phyloP scores from a whole-genome alignment of 1,284 basidiomycete species.

The Trichosporon sp. region DNA sequence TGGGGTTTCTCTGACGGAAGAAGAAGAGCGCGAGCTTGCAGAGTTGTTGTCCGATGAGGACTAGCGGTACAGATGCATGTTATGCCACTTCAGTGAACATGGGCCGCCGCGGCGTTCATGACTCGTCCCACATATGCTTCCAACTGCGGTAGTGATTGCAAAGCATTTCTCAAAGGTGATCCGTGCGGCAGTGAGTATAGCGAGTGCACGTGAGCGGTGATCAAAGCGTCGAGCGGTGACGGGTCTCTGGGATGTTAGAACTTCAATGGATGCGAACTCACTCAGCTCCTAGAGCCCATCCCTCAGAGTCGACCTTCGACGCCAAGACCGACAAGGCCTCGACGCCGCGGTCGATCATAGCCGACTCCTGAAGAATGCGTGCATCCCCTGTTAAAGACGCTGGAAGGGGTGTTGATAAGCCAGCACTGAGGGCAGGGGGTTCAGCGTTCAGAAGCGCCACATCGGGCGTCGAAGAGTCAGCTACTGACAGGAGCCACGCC shows the following conservation, averaged over 20 bases:
- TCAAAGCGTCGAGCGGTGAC: slow-evolving; percentile 45
- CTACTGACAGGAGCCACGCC: slow-evolving; percentile 27
- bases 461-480: not conserved
- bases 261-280: slow-evolving; percentile 16
- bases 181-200: slow-evolving; percentile 28
- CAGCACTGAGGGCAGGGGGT: slow-evolving; percentile 37
- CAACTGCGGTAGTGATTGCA: slow-evolving; percentile 24
- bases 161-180: slow-evolving; percentile 21
- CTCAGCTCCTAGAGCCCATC: slow-evolving; percentile 38
- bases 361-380: slow-evolving; percentile 24
- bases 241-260: slow-evolving; percentile 26
- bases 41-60: slow-evolving; percentile 64
- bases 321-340: slow-evolving; percentile 30
- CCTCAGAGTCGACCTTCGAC: slow-evolving; percentile 9
- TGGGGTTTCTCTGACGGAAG: slow-evolving; percentile 40
- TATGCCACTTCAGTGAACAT: not conserved
- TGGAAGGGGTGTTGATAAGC: slow-evolving; percentile 41
- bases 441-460: slow-evolving; percentile 26
- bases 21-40: slow-evolving; percentile 60
- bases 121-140: slow-evolving; percentile 31
- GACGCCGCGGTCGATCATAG: slow-evolving; percentile 23
- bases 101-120: not conserved
- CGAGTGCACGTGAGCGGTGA: slow-evolving; percentile 43
- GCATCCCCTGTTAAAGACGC: slow-evolving; percentile 40
- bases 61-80: not conserved